These are phyloP conservation scores for Colletotrichum sp. DNA, from an alignment of 2,329 filamentous ascomycete genomes.

Conservation along the genomic window DNA sequence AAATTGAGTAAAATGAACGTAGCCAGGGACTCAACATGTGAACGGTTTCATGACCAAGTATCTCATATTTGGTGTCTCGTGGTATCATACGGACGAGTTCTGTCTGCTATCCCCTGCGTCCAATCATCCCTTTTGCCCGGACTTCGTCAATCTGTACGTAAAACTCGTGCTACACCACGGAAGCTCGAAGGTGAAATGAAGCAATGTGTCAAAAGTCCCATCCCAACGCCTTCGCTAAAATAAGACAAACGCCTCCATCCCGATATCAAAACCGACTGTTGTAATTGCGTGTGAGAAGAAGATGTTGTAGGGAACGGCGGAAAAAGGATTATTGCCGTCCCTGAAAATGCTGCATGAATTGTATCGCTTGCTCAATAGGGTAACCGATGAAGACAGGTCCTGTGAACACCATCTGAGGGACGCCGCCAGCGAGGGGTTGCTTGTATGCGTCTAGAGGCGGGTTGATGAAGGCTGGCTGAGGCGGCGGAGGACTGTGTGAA, in stretches of 20 bases:
- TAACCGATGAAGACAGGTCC: constrained; percentile 96
- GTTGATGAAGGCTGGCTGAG: constrained; percentile 59
- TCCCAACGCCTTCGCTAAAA: constrained; percentile 17
- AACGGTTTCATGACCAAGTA: constrained; percentile 2
- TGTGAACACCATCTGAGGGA: constrained; percentile 82
- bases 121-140: background rate
- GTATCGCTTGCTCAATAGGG: constrained; percentile 79
- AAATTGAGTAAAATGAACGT: background rate
- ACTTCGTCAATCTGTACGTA: background rate
- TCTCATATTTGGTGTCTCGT: constrained; percentile 16
- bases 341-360: constrained; percentile 70
- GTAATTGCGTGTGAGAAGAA: background rate
- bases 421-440: constrained; percentile 26
- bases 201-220: background rate
- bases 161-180: background rate
- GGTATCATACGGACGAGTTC: constrained; percentile 16
- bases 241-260: background rate
- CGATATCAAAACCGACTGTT: background rate
- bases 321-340: constrained; percentile 21
- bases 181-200: background rate
- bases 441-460: constrained; percentile 37
- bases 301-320: background rate
- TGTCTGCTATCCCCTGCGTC: constrained; percentile 11
- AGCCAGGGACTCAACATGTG: background rate
- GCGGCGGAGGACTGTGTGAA: constrained; percentile 24